A percentile compares a stretch with the other conserved stretches of the same genome.
Evolutionary conservation across 2,329 filamentous ascomycete species (phyloP).

Genomic region (Colletotrichum liaoningense): DNA sequence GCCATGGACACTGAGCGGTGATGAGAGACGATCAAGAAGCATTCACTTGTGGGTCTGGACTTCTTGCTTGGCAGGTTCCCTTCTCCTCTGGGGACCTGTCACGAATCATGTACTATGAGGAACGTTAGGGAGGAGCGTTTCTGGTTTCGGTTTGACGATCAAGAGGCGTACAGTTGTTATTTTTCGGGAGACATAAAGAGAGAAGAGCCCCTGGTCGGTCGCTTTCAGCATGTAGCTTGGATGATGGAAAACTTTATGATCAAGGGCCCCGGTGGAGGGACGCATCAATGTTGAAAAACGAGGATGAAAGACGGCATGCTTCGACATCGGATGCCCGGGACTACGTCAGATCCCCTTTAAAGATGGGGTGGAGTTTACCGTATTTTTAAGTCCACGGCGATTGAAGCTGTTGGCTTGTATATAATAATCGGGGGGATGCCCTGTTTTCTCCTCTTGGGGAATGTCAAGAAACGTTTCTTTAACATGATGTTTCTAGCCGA

Average conservation of each 20-base stretch:
- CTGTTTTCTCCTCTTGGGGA: conserved; percentile 4
- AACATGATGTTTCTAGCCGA: background rate
- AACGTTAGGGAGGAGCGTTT: conserved; percentile 35
- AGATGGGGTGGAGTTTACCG: conserved; percentile 6
- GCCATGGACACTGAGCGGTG: conserved; percentile 42
- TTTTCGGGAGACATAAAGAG: conserved; percentile 36
- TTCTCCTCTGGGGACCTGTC: conserved; percentile 1
- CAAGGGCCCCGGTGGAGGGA: background rate
- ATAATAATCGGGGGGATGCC: conserved; percentile 27
- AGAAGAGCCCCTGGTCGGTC: conserved; percentile 35
- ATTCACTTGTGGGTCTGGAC: background rate
- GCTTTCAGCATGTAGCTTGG: conserved; percentile 36
- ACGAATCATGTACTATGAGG: conserved; percentile 36
- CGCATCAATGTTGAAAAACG: conserved; percentile 16
- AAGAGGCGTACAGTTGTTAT: conserved; percentile 32
- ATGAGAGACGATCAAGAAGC: conserved; percentile 23
- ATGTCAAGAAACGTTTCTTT: background rate
- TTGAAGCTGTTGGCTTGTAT: conserved; percentile 30
- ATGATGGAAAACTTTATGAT: conserved; percentile 24
- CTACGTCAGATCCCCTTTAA: background rate
- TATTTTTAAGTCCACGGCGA: conserved; percentile 21
- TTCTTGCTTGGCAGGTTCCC: conserved; percentile 6
- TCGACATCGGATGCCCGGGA: conserved; percentile 9
- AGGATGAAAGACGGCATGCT: background rate
- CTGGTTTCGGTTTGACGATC: conserved; percentile 33